phyloP scores from a whole-genome alignment of 176 grass and related monocot genomes.

The Hordeum vulgare region DNA sequence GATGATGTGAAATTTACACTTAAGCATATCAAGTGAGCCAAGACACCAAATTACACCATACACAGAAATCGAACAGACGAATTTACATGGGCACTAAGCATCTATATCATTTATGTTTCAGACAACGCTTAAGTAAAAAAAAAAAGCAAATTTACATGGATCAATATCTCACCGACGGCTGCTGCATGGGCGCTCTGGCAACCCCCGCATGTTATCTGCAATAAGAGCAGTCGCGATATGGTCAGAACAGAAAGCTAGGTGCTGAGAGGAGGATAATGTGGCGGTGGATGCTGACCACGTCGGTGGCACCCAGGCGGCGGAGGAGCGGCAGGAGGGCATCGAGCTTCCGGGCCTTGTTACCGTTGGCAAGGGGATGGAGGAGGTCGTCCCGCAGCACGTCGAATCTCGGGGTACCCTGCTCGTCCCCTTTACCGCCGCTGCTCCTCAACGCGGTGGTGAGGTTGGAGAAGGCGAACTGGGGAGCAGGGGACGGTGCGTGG shows the following conservation, averaged over 20 bases:
- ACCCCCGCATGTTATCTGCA: constrained; percentile 82
- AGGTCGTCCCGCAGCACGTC: constrained; percentile 71
- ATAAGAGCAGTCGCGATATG: background rate
- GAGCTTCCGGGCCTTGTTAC: constrained; percentile 95
- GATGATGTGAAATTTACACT: background rate
- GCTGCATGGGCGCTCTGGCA: constrained; percentile 88
- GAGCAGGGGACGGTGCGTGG: background rate
- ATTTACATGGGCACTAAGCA: background rate
- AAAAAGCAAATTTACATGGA: background rate
- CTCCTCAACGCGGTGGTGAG: constrained; percentile 24
- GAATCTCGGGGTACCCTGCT: constrained; percentile 17
- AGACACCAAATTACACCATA: background rate
- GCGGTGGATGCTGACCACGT: constrained; percentile 16
- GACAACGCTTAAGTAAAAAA: background rate
- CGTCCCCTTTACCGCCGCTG: background rate
- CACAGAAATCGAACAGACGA: background rate
- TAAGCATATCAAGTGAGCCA: background rate
- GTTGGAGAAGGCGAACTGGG: constrained; percentile 43
- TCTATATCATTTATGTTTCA: background rate
- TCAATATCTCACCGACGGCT: constrained; percentile 51
- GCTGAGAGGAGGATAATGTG: background rate
- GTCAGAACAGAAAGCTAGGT: background rate
- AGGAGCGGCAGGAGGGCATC: constrained; percentile 76
- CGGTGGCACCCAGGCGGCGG: constrained; percentile 35
- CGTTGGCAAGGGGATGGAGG: constrained; percentile 79